Base-by-base conservation (phyloP, 73 alveolate genomes). In the Urostyla sp. region DNA sequence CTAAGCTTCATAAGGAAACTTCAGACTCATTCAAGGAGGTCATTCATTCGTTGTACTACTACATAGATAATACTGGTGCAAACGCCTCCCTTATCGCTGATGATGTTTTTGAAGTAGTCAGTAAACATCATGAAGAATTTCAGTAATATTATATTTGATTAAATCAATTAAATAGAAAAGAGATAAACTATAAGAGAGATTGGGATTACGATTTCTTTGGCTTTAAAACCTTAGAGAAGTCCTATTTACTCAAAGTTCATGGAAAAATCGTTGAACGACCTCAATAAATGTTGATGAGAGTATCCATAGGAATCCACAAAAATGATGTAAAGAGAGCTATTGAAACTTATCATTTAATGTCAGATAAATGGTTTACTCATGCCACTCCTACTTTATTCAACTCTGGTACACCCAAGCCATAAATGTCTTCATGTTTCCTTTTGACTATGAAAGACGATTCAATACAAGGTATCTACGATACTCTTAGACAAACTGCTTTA, bases 311-410 rank as follows among this genome's bases (percentile, higher is more conserved):
- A 3, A 89, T 89, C 73, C 95, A 89, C 75, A 75, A 72, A 59
- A 59, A 37, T 5, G 89, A 89, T 67, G 32, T 84, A 24, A 92
- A 51, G 3, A 53, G 90, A 0, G 96, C 94, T 20, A 40, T 93
- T 57, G 91, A 91, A 60, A 87, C 89, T n/a, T 93, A 93, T 58
- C 60, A 90, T 80, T 67, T 93, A 28, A 90, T 93, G 95, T 83
- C 94, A 44, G 84, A 61, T 51, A 90, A 66, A 80, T 78, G 92
- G 92, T 96, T 94, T 90, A 96, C 98, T 20, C 99, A 96, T 66
- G 99, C 98, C 28, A 88, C 99, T 1, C 99, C 99, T 21, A 96
- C 99, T 51, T 93, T 96, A 46, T 96, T 96, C 92, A 96, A 96
- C 40, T 72, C 97, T 2, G 99, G 98, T 21, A 92, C 98, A 15